Conservation (phyloP, 768 basidiomycete species). For the Mrakia hoshinonis region DNA sequence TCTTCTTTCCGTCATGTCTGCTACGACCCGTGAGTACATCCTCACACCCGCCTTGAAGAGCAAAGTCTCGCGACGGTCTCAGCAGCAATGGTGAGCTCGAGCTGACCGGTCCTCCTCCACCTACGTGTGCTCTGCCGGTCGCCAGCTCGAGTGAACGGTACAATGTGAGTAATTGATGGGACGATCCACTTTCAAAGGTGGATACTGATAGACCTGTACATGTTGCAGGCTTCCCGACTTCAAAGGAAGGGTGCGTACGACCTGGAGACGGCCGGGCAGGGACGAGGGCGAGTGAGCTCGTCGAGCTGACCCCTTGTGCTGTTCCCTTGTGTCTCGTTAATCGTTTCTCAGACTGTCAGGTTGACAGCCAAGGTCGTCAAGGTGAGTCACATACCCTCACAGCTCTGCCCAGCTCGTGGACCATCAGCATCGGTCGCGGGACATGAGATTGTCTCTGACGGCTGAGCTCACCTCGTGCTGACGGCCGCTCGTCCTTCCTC, state of each 20-base stretch:
- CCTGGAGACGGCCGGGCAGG: background rate
- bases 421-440: too few relatives aligned
- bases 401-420: background rate
- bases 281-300: background rate
- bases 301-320: background rate
- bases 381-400: slow-evolving; percentile 40
- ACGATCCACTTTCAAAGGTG: too few relatives aligned
- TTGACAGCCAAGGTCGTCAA: slow-evolving; percentile 56
- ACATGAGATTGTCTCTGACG: background rate
- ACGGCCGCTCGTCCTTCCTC: background rate
- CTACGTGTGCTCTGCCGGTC: background rate
- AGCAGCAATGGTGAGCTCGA: too few relatives aligned
- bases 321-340: background rate
- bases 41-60: background rate
- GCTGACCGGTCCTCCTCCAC: background rate
- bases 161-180: too few relatives aligned
- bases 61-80: too few relatives aligned
- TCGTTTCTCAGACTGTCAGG: slow-evolving; percentile 46
- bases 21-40: background rate
- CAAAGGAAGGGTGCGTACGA: background rate
- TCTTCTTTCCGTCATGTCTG: background rate
- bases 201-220: background rate
- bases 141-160: too few relatives aligned
- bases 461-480: background rate
- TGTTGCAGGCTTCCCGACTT: background rate